Conservation (phyloP, 768 basidiomycete species). For the Leccinum disarticulatum region DNA sequence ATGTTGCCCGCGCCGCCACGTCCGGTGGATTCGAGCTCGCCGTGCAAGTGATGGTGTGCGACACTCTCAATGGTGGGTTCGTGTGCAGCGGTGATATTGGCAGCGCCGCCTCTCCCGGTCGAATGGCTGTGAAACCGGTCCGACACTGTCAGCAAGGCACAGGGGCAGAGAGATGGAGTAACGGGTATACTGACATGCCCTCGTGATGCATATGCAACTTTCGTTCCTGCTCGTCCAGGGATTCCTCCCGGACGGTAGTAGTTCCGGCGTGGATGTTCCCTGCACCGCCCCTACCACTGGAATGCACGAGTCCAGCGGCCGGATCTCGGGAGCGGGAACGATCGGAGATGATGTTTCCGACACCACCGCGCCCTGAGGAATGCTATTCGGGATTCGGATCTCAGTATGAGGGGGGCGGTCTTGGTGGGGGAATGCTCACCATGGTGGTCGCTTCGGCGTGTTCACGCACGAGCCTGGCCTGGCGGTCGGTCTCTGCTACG, state of each 20-base stretch:
- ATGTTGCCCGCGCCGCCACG: constrained; percentile 69
- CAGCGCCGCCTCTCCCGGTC: constrained; percentile 66
- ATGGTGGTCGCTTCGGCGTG: constrained; percentile 31
- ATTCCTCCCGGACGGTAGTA: constrained; percentile 12
- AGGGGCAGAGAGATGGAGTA: not conserved
- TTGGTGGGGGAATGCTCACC: constrained; percentile 30
- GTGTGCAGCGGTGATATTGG: constrained; percentile 48
- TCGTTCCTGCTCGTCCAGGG: constrained; percentile 37
- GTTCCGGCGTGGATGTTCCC: constrained; percentile 52
- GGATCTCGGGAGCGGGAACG: constrained; percentile 51
- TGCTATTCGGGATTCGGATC: constrained; percentile 33
- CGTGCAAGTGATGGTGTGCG: constrained; percentile 19
- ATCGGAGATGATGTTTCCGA: constrained; percentile 56
- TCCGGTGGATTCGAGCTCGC: constrained; percentile 44
- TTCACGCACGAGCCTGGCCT: constrained; percentile 24
- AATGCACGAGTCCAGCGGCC: constrained; percentile 34
- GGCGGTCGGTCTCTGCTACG: constrained; percentile 21
- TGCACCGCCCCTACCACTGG: constrained; percentile 61
- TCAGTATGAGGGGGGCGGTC: not conserved
- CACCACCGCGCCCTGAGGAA: constrained; percentile 65
- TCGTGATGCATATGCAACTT: constrained; percentile 31
- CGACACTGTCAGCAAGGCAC: not conserved
- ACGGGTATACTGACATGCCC: constrained; percentile 40
- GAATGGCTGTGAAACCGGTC: constrained; percentile 50
- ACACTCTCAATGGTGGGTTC: constrained; percentile 40